Percentiles rank a stretch among this genome's conserved stretches.
Conservation (phyloP, 2,329 filamentous ascomycete species). For the Beauveria rudraprayagi region DNA sequence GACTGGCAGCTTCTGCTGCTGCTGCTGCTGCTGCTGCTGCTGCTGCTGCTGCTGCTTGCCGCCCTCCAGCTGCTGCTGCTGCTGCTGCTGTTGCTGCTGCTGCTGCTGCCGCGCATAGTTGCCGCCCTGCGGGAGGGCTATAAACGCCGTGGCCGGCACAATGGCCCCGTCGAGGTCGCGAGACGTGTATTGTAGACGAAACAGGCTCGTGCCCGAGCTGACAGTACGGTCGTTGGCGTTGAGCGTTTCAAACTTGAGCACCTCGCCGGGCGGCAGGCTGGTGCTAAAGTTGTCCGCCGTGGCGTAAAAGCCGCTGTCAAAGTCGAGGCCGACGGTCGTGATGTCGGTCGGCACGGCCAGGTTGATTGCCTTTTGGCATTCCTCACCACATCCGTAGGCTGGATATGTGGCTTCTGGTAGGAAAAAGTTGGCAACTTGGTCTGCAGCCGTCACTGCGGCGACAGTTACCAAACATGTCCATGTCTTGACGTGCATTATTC, state of each 20-base stretch:
- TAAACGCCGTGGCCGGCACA: slow-evolving; percentile 15
- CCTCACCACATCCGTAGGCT: slow-evolving; percentile 6
- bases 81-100: neutral
- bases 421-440: slow-evolving; percentile 9
- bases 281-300: slow-evolving; percentile 14
- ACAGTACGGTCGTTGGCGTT: slow-evolving; percentile 9
- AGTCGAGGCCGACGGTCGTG: slow-evolving; percentile 2
- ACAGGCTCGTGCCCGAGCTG: slow-evolving; percentile 12
- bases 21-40: neutral
- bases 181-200: slow-evolving; percentile 16
- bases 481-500: neutral
- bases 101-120: too few species aligned
- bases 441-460: neutral
- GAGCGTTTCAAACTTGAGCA: slow-evolving; percentile 15
- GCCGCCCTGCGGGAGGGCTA: slow-evolving; percentile 7
- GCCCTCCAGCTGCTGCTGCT: neutral
- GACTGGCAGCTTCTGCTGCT: neutral
- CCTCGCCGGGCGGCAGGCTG: slow-evolving; percentile 8
- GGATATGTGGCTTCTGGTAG: neutral
- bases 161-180: slow-evolving; percentile 11
- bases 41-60: neutral
- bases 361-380: slow-evolving; percentile 9
- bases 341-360: neutral
- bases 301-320: slow-evolving; percentile 13
- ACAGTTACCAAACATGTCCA: neutral